Conservation (phyloP, 2,329 filamentous ascomycete species). For the Colletotrichum sp. region DNA sequence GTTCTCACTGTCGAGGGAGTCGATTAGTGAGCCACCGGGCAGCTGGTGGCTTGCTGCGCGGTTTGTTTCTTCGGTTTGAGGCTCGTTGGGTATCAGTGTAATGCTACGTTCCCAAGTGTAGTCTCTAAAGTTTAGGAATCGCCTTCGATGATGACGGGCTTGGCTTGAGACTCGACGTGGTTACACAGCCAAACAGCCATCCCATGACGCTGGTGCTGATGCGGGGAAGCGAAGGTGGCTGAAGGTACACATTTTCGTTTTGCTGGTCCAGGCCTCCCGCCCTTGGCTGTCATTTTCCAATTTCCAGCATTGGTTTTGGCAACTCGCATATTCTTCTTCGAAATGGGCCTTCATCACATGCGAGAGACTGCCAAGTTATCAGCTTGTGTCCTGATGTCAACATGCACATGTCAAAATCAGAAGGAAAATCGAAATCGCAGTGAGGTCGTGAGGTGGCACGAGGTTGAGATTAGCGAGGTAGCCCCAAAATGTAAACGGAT, state of each 20-base stretch:
- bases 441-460: not conserved
- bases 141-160: not conserved
- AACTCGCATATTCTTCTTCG: not conserved
- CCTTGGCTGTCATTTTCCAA: not conserved
- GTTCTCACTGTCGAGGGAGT: not conserved
- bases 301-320: not conserved
- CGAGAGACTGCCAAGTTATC: not conserved
- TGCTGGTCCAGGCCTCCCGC: not conserved
- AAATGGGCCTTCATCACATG: not conserved
- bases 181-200: not conserved
- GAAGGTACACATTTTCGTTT: not conserved
- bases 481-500: not conserved
- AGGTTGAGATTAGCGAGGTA: not conserved
- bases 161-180: not conserved
- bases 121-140: not conserved
- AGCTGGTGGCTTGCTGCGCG: not conserved
- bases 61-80: not conserved
- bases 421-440: no score
- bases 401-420: not conserved
- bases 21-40: not conserved
- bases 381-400: not conserved
- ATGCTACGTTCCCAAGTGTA: not conserved
- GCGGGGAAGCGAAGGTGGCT: not conserved
- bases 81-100: not conserved
- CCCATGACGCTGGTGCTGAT: not conserved